phyloP scores from a whole-genome alignment of 2,329 filamentous ascomycete genomes.

The Fusarium zealandicum region DNA sequence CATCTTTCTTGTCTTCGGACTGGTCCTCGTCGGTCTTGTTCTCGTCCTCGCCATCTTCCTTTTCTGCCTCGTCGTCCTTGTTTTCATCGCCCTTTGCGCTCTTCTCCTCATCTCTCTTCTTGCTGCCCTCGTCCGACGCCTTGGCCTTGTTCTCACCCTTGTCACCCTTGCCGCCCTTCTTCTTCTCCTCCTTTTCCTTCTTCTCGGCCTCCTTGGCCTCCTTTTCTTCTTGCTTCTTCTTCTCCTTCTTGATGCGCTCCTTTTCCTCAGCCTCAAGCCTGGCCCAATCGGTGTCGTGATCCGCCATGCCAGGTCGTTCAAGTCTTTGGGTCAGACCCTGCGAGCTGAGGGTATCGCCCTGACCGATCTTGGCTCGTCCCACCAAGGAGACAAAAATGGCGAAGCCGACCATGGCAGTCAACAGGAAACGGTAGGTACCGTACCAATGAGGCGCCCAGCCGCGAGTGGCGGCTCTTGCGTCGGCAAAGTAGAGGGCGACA shows the following conservation, averaged over 20 bases:
- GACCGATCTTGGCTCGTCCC: constrained; percentile 77
- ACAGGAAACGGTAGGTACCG: constrained; percentile 85
- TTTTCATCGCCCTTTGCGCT: constrained; percentile 35
- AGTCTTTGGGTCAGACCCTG: constrained; percentile 50
- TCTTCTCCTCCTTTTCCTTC: constrained; percentile 40
- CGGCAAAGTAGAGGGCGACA: constrained; percentile 83
- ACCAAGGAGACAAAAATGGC: constrained; percentile 83
- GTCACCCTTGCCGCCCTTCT: constrained; percentile 38
- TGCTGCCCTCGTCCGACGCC: constrained; percentile 10
- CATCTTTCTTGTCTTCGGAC: constrained; percentile 4
- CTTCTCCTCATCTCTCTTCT: constrained; percentile 24
- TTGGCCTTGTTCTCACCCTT: constrained; percentile 24
- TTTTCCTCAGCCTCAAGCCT: constrained; percentile 54
- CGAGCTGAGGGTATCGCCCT: constrained; percentile 41
- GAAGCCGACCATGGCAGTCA: constrained; percentile 87
- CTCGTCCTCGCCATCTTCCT: constrained; percentile 30
- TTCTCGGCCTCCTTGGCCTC: constrained; percentile 48
- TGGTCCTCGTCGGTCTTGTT: constrained; percentile 34
- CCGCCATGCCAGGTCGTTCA: constrained; percentile 43
- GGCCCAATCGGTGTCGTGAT: constrained; percentile 54
- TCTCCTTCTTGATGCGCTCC: constrained; percentile 47
- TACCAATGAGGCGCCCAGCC: constrained; percentile 91
- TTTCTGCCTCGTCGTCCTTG: constrained; percentile 12
- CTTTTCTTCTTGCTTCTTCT: constrained; percentile 50
- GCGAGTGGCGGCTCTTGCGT: constrained; percentile 72